Base-by-base conservation (phyloP, 495 filamentous ascomycete genomes). In the Astrothelium macrocarpum region DNA sequence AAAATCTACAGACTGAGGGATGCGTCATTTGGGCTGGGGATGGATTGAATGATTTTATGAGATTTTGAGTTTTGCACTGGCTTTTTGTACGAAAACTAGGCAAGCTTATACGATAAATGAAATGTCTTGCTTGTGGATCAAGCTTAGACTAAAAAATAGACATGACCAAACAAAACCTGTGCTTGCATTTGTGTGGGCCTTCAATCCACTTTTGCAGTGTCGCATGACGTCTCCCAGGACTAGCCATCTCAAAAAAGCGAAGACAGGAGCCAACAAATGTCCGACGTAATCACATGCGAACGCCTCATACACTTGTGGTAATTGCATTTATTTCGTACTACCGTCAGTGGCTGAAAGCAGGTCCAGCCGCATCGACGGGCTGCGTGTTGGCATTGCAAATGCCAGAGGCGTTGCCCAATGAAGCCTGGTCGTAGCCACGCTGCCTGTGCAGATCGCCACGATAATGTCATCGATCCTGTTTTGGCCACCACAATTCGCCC, bases 101-200 rank as follows among this genome's bases (percentile, higher is more conserved):
- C 4, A 56, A 56, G 5, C 7, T 56, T 2, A 26, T 11, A 28
- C 16, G 49, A 56, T 9, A 56, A 56, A 56, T 56, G 49, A 56
- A 26, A 56, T 29, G 49, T 56, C 25, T 3, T 56, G 49, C 49
- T 56, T 56, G 49, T 56, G 25, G 49, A 56, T 25, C 49, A 56
- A 56, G 49, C 49, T 10, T 2, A 56, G n/a, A 28, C 49, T 56
- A 0, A 0, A 56, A 11, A 56, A 2, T 5, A 28, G 16, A 29
- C 11, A 9, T 9, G 11, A 49, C 5, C 5, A 20, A 5, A 18
- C 5, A 49, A 49, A 49, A 2, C 20, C 12, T 23, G 12, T 49
- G 45, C 49, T 16, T 56, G 16, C 20, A 26, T 28, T 26, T 23
- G 5, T 49, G n/a, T 16, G 45, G n/a, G 5, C 34, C 5, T 5